phyloP scores from a whole-genome alignment of 2,329 filamentous ascomycete genomes.

The Fusarium beomiforme region DNA sequence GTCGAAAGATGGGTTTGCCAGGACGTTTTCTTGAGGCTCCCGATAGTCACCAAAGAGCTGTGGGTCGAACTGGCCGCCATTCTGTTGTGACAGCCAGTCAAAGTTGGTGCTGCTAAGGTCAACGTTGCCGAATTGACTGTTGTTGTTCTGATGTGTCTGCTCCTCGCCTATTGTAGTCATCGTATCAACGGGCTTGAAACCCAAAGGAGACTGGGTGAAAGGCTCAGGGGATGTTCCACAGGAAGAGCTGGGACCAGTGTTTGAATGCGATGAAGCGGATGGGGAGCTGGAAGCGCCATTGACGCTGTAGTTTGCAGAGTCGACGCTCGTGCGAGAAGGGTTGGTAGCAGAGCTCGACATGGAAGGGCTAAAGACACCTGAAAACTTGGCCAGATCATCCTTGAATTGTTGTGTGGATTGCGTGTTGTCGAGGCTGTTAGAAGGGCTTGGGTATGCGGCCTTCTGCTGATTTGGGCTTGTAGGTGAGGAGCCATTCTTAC shows the following conservation, averaged over 20 bases:
- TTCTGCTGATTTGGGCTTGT: constrained; percentile 46
- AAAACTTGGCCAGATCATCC: constrained; percentile 65
- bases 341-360: constrained; percentile 57
- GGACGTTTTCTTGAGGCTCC: constrained; percentile 84
- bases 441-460: constrained; percentile 37
- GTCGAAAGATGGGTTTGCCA: constrained; percentile 76
- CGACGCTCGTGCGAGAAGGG: constrained; percentile 61
- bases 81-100: constrained; percentile 82
- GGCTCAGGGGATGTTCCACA: constrained; percentile 84
- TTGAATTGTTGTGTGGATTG: constrained; percentile 49
- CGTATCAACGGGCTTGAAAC: constrained; percentile 71
- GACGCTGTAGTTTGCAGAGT: constrained; percentile 59
- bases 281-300: constrained; percentile 70
- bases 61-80: constrained; percentile 88
- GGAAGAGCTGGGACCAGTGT: constrained; percentile 68
- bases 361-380: constrained; percentile 68
- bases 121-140: constrained; percentile 49
- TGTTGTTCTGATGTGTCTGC: constrained; percentile 54
- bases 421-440: constrained; percentile 45
- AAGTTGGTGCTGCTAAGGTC: constrained; percentile 65
- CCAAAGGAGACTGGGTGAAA: constrained; percentile 74
- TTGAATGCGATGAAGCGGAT: constrained; percentile 70
- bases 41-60: constrained; percentile 92
- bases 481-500: constrained; percentile 46
- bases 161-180: constrained; percentile 75